Conservation (phyloP, 106 monocot genomes). For the Amphibolis antarctica region DNA sequence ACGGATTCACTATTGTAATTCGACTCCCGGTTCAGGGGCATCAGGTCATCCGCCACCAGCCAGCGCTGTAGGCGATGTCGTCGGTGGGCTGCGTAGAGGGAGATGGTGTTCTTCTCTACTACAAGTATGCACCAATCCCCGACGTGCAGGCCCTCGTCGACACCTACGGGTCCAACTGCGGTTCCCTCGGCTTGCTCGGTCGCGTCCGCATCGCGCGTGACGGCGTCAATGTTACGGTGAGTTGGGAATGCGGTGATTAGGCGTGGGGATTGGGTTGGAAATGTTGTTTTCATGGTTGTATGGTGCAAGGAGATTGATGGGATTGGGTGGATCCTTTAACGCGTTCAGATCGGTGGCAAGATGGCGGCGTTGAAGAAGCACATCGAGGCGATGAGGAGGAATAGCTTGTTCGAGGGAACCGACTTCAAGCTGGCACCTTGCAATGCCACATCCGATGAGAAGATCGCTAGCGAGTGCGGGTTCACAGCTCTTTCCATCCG, state of each 20-base stretch:
- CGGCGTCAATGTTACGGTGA: conserved; percentile 94
- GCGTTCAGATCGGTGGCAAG: conserved; percentile 66
- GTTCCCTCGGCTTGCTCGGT: conserved; percentile 65
- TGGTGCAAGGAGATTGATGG: too few species aligned
- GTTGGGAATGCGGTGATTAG: neutral
- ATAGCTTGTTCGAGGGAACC: conserved; percentile 65
- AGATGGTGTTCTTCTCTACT: conserved; percentile 79
- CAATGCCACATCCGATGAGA: conserved; percentile 44
- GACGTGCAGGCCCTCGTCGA: conserved; percentile 38
- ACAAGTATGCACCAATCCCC: conserved; percentile 55
- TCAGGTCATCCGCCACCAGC: neutral
- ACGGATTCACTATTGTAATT: too few species aligned
- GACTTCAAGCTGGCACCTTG: conserved; percentile 91
- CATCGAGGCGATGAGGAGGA: conserved; percentile 43
- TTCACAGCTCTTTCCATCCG: conserved; percentile 71
- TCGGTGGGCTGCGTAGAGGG: conserved; percentile 6
- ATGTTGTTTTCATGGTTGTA: neutral
- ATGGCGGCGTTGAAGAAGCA: conserved; percentile 72
- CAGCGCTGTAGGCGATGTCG: neutral
- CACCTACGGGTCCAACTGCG: conserved; percentile 56
- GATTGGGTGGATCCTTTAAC: too few species aligned
- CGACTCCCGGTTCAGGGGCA: too few species aligned
- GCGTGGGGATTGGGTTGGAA: too few species aligned
- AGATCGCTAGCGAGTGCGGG: conserved; percentile 62
- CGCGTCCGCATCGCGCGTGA: conserved; percentile 80